Percentiles rank a stretch among this genome's conserved stretches.
These are phyloP conservation scores for Gnomoniopsis sp. DNA, from an alignment of 2,329 filamentous ascomycete species.

Conservation along the genomic window DNA sequence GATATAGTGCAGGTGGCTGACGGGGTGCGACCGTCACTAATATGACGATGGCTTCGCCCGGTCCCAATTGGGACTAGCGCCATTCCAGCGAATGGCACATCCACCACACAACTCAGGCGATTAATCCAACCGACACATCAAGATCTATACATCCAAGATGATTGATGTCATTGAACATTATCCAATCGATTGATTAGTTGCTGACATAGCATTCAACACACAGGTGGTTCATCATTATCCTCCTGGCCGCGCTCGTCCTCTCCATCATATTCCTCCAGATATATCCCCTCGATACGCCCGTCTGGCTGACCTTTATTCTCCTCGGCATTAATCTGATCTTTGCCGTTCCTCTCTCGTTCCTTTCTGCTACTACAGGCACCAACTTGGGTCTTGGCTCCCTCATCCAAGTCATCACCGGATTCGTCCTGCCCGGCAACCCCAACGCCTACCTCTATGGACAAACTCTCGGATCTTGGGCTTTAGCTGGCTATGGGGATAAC, in stretches of 20 bases:
- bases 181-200: no score
- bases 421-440: conserved; percentile 33
- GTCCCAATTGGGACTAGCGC: no score
- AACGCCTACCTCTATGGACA: conserved; percentile 37
- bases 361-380: conserved; percentile 42
- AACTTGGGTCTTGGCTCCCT: conserved; percentile 39
- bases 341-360: conserved; percentile 39
- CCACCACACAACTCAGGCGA: no score
- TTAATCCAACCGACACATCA: no score
- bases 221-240: conserved; percentile 36
- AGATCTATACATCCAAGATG: no score
- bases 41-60: no score
- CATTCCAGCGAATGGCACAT: no score
- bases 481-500: conserved; percentile 40
- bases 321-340: conserved; percentile 38
- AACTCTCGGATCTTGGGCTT: conserved; percentile 36
- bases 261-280: conserved; percentile 31
- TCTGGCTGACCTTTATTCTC: conserved; percentile 30
- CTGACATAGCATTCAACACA: no score
- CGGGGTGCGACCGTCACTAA: no score
- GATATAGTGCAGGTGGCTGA: no score
- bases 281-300: conserved; percentile 29
- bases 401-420: conserved; percentile 40
- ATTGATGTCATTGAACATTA: no score
- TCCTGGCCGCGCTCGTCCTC: conserved; percentile 24